Evolutionary conservation across 306 rosid species (phyloP).

Genomic region (Cicer chorassanicum): DNA sequence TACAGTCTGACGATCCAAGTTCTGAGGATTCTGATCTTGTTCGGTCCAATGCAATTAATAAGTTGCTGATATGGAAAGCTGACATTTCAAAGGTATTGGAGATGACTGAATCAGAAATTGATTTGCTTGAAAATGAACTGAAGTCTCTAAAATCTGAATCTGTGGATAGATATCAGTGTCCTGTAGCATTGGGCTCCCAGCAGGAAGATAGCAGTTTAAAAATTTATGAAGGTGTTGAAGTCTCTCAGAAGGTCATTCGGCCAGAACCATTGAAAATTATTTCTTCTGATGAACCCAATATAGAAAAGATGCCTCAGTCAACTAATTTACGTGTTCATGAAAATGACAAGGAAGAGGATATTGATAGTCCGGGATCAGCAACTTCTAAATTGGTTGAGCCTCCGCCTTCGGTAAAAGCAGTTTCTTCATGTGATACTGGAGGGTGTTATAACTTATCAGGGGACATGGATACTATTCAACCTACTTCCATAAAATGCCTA

Average conservation of each 20-base stretch:
- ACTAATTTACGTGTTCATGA: slow-evolving; percentile 48
- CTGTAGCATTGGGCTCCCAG: slow-evolving; percentile 62
- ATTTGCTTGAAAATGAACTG: slow-evolving; percentile 80
- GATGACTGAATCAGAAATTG: slow-evolving; percentile 88
- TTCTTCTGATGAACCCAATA: slow-evolving; percentile 52
- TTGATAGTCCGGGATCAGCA: slow-evolving; percentile 93
- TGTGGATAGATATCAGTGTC: slow-evolving; percentile 48
- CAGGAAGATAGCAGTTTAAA: slow-evolving; percentile 46
- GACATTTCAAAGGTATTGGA: slow-evolving; percentile 88
- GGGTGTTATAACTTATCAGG: slow-evolving; percentile 43
- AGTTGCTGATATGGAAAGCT: slow-evolving; percentile 80
- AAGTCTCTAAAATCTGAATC: slow-evolving; percentile 63
- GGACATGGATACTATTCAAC: slow-evolving; percentile 49
- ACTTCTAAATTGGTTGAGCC: slow-evolving; percentile 84
- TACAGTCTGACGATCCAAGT: slow-evolving; percentile 69
- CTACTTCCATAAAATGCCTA: slow-evolving; percentile 38
- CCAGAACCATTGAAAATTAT: slow-evolving; percentile 58
- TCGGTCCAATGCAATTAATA: slow-evolving; percentile 69
- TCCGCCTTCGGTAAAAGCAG: slow-evolving; percentile 50
- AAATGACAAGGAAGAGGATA: slow-evolving; percentile 63
- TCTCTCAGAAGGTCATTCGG: slow-evolving; percentile 49
- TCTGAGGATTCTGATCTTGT: slow-evolving; percentile 57
- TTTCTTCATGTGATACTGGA: slow-evolving; percentile 48
- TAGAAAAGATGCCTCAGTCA: slow-evolving; percentile 55
- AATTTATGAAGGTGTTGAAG: slow-evolving; percentile 51